Conservation (phyloP, 805 yeast genomes). For the Zygoascus ofunaensis region DNA sequence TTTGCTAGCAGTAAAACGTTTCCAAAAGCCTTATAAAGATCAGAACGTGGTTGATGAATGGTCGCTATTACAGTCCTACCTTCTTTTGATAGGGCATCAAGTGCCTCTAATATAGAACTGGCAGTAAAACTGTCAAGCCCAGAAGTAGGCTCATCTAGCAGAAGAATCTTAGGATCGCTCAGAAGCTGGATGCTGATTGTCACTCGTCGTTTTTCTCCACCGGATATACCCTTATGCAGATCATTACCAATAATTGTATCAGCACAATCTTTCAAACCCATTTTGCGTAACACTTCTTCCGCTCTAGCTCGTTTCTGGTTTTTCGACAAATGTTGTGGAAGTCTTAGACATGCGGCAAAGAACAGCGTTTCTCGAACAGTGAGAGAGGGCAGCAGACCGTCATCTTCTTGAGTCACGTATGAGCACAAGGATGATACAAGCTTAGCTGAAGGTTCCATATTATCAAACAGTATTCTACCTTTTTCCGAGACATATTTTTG, state of each 20-base stretch:
- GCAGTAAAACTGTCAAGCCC: constrained; percentile 81
- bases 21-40: constrained; percentile 56
- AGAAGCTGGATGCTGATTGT: constrained; percentile 74
- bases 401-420: constrained; percentile 77
- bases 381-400: constrained; percentile 55
- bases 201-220: constrained; percentile 76
- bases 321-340: constrained; percentile 35
- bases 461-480: constrained; percentile 42
- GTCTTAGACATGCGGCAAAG: constrained; percentile 61
- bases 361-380: constrained; percentile 71
- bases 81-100: constrained; percentile 45
- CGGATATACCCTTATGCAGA: constrained; percentile 54
- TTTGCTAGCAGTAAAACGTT: constrained; percentile 62
- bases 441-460: constrained; percentile 27
- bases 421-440: constrained; percentile 45
- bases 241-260: constrained; percentile 61
- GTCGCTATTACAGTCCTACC: constrained; percentile 65
- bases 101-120: constrained; percentile 50
- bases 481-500: constrained; percentile 24
- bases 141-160: constrained; percentile 84
- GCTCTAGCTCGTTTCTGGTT: constrained; percentile 42
- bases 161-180: constrained; percentile 58
- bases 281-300: constrained; percentile 49
- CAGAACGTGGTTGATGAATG: constrained; percentile 76
- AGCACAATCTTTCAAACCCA: constrained; percentile 69